Percentiles rank a stretch among this genome's conserved stretches.
Evolutionary conservation across 768 basidiomycete genomes (phyloP).

Genomic region (Leucosporidium scottii): DNA sequence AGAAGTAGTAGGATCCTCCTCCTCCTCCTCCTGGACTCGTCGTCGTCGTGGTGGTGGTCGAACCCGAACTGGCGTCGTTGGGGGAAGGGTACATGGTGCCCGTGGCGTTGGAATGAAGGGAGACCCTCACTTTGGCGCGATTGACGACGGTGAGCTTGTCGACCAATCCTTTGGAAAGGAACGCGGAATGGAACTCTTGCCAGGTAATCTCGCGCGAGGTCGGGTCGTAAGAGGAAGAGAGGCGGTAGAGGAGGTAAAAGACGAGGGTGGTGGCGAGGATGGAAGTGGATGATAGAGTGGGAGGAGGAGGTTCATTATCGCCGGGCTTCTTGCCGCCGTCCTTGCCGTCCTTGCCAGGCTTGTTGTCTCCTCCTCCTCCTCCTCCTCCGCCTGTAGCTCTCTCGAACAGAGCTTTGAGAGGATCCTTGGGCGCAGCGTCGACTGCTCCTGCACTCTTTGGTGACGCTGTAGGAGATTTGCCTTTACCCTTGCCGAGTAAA

Average conservation of each 20-base stretch:
- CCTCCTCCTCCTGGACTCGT: conserved; percentile 51
- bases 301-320: conserved; percentile 10
- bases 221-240: conserved; percentile 29
- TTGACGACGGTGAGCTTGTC: conserved; percentile 90
- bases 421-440: conserved; percentile 22
- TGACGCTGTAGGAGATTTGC: not conserved
- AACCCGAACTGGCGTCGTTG: conserved; percentile 15
- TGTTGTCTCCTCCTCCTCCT: conserved; percentile 8
- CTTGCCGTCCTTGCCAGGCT: conserved; percentile 4
- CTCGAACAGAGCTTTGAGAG: conserved; percentile 13
- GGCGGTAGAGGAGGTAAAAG: conserved; percentile 34
- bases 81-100: conserved; percentile 55
- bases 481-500: conserved; percentile 15
- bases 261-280: conserved; percentile 29
- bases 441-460: not conserved
- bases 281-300: conserved; percentile 10
- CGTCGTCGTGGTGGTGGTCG: conserved; percentile 19
- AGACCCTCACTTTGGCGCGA: conserved; percentile 79
- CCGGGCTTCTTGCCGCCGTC: not conserved
- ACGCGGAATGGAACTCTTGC: conserved; percentile 97
- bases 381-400: conserved; percentile 9
- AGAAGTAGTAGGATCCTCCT: conserved; percentile 71
- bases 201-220: conserved; percentile 81
- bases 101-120: conserved; percentile 82
- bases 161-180: conserved; percentile 92